Evolutionary conservation across 352 stramenopile genomes (phyloP), one percentile per base, ranked within the genome.

Genomic region (Phytophthora fragariaefolia): DNA sequence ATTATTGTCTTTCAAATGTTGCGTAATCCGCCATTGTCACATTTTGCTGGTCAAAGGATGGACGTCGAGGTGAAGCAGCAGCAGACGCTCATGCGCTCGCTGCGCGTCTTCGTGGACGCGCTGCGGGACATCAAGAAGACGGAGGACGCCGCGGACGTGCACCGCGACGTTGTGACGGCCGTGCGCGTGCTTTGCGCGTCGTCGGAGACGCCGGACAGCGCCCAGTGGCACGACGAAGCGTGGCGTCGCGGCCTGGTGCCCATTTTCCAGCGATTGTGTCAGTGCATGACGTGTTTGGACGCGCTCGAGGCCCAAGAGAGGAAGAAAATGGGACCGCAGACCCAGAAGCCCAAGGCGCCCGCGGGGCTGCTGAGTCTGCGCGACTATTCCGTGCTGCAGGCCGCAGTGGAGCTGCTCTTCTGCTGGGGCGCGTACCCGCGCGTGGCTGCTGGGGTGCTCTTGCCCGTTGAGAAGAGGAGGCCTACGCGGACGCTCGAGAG

Each of bases 351-450:
- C 6, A 74, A 71, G 36, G 86, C 86, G 17, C 86, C 88, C 5
- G 71, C 67, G 2, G 85, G 84, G 46, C 71, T 96, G 42, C 69
- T 96, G 26, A 96, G 88, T 76, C 69, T 96, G 28, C 82, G 86
- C 2, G 88, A 96, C 66, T 95, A 93, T 77, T 91, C 86, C 18
- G 76, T 88, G 53, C 74, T 96, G 24, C 88, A 96, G 67, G 86
- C 88, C 2, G 83, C 82, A 10, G 61, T 93, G 15, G 88, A 96
- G 59, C 54, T 95, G 10, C 73, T 93, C 23, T 82, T 92, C 51
- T 89, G 78, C 27, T 96, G 88, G 88, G 72, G 73, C 17, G 77
- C 72, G 26, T 77, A 87, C 48, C 84, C 82, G 49, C 70, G 63
- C 17, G 78, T 92, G 18, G 78, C 82, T 49, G 22, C 63, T 15